A percentile compares a stretch with the other conserved stretches of the same genome.
Conservation (phyloP, 116 monocot species). For the Thalassia testudinum region DNA sequence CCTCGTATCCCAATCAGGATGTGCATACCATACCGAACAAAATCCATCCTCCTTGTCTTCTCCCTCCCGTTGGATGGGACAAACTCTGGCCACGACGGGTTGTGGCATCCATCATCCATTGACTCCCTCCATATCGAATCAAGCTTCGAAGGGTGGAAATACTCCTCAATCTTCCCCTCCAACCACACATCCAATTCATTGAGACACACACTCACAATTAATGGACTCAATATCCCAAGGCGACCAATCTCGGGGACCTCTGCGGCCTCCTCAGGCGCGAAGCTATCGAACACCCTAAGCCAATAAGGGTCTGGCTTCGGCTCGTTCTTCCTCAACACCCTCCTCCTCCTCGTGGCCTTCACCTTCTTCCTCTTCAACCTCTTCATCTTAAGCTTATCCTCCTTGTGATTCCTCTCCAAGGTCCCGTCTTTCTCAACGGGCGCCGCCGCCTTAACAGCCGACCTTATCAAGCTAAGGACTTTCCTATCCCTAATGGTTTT, state of each 20-base stretch:
- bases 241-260: constrained; percentile 35
- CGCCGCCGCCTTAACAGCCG: constrained; percentile 8
- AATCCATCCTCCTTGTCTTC: constrained; percentile 58
- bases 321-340: constrained; percentile 45
- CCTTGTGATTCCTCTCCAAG: not conserved
- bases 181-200: constrained; percentile 57
- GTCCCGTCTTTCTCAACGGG: constrained; percentile 1
- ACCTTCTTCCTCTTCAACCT: constrained; percentile 56
- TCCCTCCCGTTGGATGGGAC: constrained; percentile 44
- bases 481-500: constrained; percentile 31
- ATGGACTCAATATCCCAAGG: constrained; percentile 59
- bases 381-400: constrained; percentile 24
- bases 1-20: constrained; percentile 57
- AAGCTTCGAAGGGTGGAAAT: constrained; percentile 36
- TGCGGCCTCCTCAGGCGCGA: constrained; percentile 44
- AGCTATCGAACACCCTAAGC: constrained; percentile 53
- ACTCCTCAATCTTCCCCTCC: constrained; percentile 37
- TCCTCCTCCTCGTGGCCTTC: constrained; percentile 48
- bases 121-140: constrained; percentile 69
- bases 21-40: constrained; percentile 52
- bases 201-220: constrained; percentile 44
- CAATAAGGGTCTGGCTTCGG: constrained; percentile 79
- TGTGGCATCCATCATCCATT: constrained; percentile 41
- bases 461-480: constrained; percentile 31
- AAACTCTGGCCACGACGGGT: constrained; percentile 77